phyloP scores from a whole-genome alignment of 176 grass and related monocot species.

The Aegilops bicornis region DNA sequence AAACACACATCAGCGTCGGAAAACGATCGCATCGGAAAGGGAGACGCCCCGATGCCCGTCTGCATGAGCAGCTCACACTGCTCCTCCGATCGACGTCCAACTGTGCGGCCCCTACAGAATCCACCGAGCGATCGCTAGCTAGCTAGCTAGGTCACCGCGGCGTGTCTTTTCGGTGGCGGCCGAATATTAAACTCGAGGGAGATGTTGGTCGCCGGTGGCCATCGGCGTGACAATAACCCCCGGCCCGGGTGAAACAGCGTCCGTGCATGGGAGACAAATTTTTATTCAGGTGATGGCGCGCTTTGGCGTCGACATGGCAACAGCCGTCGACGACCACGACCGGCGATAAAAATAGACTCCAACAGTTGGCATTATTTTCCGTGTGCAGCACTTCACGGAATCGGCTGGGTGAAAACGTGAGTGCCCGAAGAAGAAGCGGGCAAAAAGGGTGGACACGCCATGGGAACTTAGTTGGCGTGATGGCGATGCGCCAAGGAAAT shows the following conservation, averaged over 20 bases:
- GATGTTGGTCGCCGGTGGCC: constrained; percentile 29
- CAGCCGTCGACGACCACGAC: neutral
- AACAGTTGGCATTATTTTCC: neutral
- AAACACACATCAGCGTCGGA: neutral
- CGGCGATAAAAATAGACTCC: too few relatives aligned
- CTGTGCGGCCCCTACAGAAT: neutral
- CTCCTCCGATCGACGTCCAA: constrained; percentile 18
- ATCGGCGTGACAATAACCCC: constrained; percentile 13
- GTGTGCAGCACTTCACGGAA: neutral
- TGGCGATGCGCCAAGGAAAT: neutral
- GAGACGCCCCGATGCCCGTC: neutral
- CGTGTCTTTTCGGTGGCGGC: neutral
- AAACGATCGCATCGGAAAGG: neutral
- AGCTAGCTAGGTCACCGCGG: neutral
- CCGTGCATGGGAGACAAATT: neutral
- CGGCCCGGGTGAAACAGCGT: neutral
- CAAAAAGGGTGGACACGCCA: neutral
- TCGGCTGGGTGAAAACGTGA: neutral
- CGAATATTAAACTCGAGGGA: neutral
- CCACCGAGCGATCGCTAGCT: neutral
- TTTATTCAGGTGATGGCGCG: constrained; percentile 6
- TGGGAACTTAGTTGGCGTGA: neutral
- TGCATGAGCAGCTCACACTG: neutral
- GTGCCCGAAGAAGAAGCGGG: neutral
- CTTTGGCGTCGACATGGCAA: constrained; percentile 26